Evolutionary conservation across 2,329 filamentous ascomycete species (phyloP).

Genomic region (Ophiostoma sp.): DNA sequence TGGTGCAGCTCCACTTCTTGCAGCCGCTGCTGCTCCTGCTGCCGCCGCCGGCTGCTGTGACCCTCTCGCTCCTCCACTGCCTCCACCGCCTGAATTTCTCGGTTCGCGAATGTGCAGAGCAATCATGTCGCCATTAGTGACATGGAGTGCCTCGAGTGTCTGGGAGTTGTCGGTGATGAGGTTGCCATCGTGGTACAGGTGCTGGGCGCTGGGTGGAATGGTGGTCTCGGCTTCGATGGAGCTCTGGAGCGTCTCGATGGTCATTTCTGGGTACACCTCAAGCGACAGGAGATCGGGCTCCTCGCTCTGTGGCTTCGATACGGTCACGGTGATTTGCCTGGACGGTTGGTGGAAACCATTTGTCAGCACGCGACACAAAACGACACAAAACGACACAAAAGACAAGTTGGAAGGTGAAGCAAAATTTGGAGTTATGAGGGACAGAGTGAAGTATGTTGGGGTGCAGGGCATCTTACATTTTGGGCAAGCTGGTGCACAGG

Average conservation of each 20-base stretch:
- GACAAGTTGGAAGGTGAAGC: neutral
- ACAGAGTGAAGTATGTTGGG: too few relatives aligned
- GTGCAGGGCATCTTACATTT: slow-evolving; percentile 23
- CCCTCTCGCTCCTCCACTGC: slow-evolving; percentile 29
- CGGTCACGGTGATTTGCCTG: slow-evolving; percentile 86
- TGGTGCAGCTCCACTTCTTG: slow-evolving; percentile 36
- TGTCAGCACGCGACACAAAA: neutral
- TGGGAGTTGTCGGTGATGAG: slow-evolving; percentile 74
- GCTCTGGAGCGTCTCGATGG: slow-evolving; percentile 80
- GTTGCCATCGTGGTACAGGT: slow-evolving; percentile 87
- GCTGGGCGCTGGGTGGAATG: slow-evolving; percentile 71
- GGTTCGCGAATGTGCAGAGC: slow-evolving; percentile 72
- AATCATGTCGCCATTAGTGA: slow-evolving; percentile 89
- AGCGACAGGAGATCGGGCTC: slow-evolving; percentile 78
- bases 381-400: too few relatives aligned
- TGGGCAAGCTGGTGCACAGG: slow-evolving; percentile 15
- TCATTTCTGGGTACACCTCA: slow-evolving; percentile 80
- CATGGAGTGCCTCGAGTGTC: slow-evolving; percentile 77
- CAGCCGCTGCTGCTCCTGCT: slow-evolving; percentile 35
- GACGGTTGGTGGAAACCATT: neutral
- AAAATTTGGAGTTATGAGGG: neutral
- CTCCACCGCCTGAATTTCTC: neutral
- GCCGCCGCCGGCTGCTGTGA: slow-evolving; percentile 45
- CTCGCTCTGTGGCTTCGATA: slow-evolving; percentile 70
- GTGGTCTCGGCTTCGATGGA: slow-evolving; percentile 82